Evolutionary conservation across 1,284 basidiomycete genomes (phyloP), one percentile per base, ranked within the genome.

Genomic region (Kalmanozyma brasiliensis): DNA sequence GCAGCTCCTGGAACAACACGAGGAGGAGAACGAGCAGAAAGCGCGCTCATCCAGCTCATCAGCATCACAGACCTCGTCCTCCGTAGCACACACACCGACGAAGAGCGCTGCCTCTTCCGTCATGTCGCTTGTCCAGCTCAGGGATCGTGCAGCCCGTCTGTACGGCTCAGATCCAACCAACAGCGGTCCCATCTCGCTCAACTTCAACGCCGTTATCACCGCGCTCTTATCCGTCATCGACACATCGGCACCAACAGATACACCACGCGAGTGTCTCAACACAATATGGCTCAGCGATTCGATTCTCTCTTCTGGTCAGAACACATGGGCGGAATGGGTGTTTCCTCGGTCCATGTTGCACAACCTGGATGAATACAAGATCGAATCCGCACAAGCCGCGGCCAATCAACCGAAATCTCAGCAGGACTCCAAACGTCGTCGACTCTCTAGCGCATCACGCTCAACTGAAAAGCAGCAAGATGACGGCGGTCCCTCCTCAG

Each of bases 61-160:
- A n/a, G 35, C 56, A 8, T 30, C 48, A 16, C 35, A 32, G n/a
- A 20, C 42, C 3, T 48, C 46, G 3, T 48, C 19, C 2, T 37
- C 36, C 17, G 10, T 20, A 3, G 34, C 51, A 23, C 16, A n/a
- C 7, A 2, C 43, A 13, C 16, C 32, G 4, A 35, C 22, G 22
- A 19, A 20, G 3, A 8, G 9, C 2, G 17, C 42, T 3, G 20
- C 43, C 3, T 38, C 57, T 0, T 63, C 59, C 10, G 34, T 63
- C 42, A 68, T 69, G 66, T 40, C 53, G 23, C 56, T 69, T 29
- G 60, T 69, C 10, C 66, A 63, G 45, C 52, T 59, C 17, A 38
- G 66, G 44, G 66, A 69, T n/a, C 55, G 60, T 33, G 66, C 66
- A 3, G 49, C 52, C 2, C 42, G 66, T 4, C 56, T 63, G 14